Percentiles rank a stretch among this genome's conserved stretches.
phyloP scores from a whole-genome alignment of 1,284 basidiomycete genomes.

The Ganoderma boninense region DNA sequence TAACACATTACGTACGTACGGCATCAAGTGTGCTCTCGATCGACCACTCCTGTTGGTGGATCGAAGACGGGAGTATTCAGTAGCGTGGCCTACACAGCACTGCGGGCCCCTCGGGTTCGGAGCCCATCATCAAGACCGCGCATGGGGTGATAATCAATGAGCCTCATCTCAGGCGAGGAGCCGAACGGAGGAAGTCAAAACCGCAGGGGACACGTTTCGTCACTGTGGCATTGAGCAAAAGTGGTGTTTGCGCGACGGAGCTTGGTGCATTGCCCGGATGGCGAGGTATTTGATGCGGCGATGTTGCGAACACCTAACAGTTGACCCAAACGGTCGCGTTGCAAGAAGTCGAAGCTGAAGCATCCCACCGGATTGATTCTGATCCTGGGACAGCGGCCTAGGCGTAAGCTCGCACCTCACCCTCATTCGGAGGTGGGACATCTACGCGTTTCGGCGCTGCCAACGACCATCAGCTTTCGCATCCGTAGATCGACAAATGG shows the following conservation, averaged over 20 bases:
- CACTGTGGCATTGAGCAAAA: background rate
- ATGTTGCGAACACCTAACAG: constrained; percentile 9
- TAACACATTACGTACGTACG: constrained; percentile 14
- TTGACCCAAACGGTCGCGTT: background rate
- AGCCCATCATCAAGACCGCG: constrained; percentile 15
- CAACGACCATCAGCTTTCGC: constrained; percentile 12
- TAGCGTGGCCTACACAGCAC: constrained; percentile 16
- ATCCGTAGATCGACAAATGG: constrained; percentile 9
- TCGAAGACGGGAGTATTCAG: constrained; percentile 26
- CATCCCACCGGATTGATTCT: constrained; percentile 12
- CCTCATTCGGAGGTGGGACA: constrained; percentile 17
- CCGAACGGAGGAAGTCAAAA: constrained; percentile 5
- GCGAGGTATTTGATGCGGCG: constrained; percentile 2
- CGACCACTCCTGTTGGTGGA: constrained; percentile 11
- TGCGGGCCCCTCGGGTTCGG: constrained; percentile 12
- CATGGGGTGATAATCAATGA: constrained; percentile 28
- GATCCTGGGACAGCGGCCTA: constrained; percentile 12
- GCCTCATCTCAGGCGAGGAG: constrained; percentile 15
- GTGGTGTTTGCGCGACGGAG: constrained; percentile 14
- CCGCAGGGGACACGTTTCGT: constrained; percentile 16
- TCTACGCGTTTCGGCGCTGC: constrained; percentile 24
- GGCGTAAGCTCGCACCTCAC: constrained; percentile 12
- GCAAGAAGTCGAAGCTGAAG: constrained; percentile 1
- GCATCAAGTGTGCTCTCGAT: constrained; percentile 23
- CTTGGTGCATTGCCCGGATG: constrained; percentile 15